Conservation (phyloP, 768 basidiomycete species). For the Amanita phalloides region DNA sequence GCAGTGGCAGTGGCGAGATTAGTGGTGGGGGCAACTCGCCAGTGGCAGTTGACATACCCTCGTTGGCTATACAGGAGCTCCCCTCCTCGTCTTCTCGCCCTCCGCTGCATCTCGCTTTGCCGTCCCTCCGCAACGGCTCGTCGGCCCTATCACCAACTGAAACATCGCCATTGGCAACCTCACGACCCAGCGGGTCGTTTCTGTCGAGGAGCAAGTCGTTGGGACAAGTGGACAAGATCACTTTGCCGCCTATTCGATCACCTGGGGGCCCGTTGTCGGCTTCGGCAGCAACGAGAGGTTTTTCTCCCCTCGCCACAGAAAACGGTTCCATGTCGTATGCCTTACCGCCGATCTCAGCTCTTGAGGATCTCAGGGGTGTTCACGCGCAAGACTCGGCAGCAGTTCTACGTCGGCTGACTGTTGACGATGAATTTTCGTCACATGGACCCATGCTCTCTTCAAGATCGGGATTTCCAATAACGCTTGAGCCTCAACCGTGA, state of each 20-base stretch:
- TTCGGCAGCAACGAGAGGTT: constrained; percentile 14
- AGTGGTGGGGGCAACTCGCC: constrained; percentile 1
- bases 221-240: constrained; percentile 14
- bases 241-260: constrained; percentile 29
- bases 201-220: constrained; percentile 1
- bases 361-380: constrained; percentile 52
- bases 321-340: constrained; percentile 27
- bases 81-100: constrained; percentile 1
- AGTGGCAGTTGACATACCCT: constrained; percentile 13
- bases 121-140: constrained; percentile 1
- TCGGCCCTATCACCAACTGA: not conserved
- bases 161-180: constrained; percentile 5
- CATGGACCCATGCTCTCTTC: constrained; percentile 4
- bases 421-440: constrained; percentile 33
- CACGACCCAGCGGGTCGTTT: constrained; percentile 2
- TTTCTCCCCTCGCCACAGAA: not conserved
- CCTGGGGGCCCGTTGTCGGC: constrained; percentile 15
- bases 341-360: constrained; percentile 56
- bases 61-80: constrained; percentile 9
- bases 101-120: constrained; percentile 6
- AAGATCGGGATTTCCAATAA: constrained; percentile 12
- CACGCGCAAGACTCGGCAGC: constrained; percentile 48
- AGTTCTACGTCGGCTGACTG: constrained; percentile 52
- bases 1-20: not conserved
- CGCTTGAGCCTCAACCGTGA: not conserved